Percentiles rank a stretch among this genome's conserved stretches.
These are phyloP conservation scores for Tylopilus felleus DNA, from an alignment of 768 basidiomycete species.

Conservation along the genomic window DNA sequence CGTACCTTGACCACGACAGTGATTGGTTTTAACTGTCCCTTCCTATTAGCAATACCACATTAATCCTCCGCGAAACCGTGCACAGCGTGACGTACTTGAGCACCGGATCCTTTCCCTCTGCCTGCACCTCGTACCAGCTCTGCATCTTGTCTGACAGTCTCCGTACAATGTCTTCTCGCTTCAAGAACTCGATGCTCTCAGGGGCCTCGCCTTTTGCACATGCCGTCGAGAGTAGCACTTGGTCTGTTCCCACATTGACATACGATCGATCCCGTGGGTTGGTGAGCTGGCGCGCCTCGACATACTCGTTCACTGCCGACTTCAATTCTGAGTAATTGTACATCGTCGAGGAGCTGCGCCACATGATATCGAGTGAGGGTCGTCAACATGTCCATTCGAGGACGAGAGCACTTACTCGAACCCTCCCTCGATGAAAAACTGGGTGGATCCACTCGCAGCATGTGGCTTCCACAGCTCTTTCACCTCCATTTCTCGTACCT, in stretches of 20 bases:
- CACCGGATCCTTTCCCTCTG: constrained; percentile 52
- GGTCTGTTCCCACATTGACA: constrained; percentile 57
- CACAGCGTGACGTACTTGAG: constrained; percentile 47
- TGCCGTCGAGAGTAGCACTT: constrained; percentile 37
- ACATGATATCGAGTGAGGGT: neutral
- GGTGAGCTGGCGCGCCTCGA: constrained; percentile 55
- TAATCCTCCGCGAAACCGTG: neutral
- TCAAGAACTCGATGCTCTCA: constrained; percentile 50
- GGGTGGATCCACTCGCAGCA: constrained; percentile 40
- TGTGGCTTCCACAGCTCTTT: constrained; percentile 78
- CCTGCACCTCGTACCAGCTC: constrained; percentile 62
- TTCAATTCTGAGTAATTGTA: constrained; percentile 60
- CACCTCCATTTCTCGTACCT: constrained; percentile 52
- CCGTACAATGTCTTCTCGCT: constrained; percentile 59
- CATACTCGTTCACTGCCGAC: constrained; percentile 57
- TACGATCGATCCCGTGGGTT: constrained; percentile 66
- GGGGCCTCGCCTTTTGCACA: constrained; percentile 32
- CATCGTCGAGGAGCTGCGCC: constrained; percentile 44
- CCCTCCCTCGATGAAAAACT: constrained; percentile 62
- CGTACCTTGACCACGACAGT: constrained; percentile 65
- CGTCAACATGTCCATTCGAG: neutral
- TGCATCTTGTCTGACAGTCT: constrained; percentile 68
- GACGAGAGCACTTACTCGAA: constrained; percentile 48
- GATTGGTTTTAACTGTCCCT: constrained; percentile 72
- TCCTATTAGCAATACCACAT: constrained; percentile 42